Evolutionary conservation across 73 alveolate species (phyloP).

Genomic region (Paramecium octaurelia): DNA sequence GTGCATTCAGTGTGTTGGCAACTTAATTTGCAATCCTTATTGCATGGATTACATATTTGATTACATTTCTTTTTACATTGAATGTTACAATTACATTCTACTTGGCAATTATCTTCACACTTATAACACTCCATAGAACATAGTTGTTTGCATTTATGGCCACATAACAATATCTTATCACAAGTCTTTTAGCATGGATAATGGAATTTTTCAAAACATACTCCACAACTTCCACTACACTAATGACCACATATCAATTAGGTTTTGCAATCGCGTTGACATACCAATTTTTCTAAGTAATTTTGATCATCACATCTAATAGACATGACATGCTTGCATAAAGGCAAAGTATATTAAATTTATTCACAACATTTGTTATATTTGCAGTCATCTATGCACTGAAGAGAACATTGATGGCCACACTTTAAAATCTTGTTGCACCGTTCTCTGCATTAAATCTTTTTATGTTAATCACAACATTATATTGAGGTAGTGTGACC

Average conservation of each 20-base stretch:
- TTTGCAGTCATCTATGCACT: neutral
- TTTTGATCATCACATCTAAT: neutral
- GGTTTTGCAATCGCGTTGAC: neutral
- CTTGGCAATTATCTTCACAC: neutral
- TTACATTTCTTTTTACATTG: neutral
- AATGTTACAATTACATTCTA: neutral
- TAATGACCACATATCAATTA: neutral
- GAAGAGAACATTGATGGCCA: neutral
- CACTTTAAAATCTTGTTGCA: neutral
- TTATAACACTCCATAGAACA: neutral
- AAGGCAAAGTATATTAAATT: neutral
- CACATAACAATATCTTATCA: neutral
- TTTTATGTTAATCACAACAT: neutral
- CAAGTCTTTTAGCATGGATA: neutral
- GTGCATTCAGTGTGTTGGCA: slow-evolving; percentile 59
- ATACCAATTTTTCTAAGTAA: neutral
- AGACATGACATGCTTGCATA: neutral
- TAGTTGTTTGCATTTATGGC: neutral
- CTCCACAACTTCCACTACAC: neutral
- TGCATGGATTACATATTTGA: neutral
- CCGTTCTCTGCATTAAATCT: neutral
- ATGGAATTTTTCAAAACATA: neutral
- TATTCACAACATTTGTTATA: neutral
- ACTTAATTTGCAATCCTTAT: neutral
- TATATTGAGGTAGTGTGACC: neutral